These are phyloP conservation scores for Dictyostelium intermedium DNA, from an alignment of 78 protist genomes.

Conservation along the genomic window DNA sequence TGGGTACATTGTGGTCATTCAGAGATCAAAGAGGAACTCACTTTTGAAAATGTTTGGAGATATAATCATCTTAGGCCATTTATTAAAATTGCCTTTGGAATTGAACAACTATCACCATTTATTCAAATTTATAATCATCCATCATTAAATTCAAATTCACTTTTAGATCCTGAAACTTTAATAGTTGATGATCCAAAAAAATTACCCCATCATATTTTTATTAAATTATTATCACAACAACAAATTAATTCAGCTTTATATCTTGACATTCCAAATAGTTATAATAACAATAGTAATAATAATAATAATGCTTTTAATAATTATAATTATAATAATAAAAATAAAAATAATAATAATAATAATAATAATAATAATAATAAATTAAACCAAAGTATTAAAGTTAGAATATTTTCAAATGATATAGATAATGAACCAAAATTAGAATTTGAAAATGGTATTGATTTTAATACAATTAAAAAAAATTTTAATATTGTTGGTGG, in stretches of 20 bases:
- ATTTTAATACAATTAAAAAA: neutral
- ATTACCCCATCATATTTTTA: neutral
- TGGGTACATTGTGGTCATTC: neutral
- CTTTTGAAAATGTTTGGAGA: neutral
- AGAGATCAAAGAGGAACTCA: neutral
- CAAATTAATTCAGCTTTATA: neutral
- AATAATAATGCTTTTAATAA: no score
- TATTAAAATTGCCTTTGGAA: neutral
- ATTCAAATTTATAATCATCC: neutral
- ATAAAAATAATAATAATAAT: no score
- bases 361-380: neutral
- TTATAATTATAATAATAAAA: no score
- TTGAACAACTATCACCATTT: neutral
- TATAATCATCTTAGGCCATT: neutral
- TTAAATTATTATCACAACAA: neutral
- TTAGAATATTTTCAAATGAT: neutral
- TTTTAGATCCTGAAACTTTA: neutral
- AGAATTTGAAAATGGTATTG: neutral
- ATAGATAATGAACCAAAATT: neutral
- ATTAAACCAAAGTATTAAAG: neutral
- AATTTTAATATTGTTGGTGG: neutral
- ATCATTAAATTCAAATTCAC: neutral
- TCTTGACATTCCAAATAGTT: neutral
- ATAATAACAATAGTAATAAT: no score
- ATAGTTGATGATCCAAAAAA: neutral